phyloP scores from a whole-genome alignment of 202 grass and related monocot species.

The Alloteropsis angusta region DNA sequence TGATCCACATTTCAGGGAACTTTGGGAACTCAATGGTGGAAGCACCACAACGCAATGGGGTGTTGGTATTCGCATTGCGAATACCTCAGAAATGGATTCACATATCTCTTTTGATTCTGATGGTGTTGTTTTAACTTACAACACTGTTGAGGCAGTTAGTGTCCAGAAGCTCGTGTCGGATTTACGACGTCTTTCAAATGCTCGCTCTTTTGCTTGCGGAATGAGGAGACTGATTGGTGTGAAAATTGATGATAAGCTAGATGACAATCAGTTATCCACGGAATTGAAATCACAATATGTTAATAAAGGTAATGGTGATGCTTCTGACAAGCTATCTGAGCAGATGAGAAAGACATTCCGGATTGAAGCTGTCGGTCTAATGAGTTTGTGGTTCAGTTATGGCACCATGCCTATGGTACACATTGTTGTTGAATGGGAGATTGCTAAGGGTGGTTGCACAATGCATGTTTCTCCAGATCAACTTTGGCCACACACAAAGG shows the following conservation, averaged over 20 bases:
- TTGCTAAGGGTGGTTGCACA: slow-evolving; percentile 69
- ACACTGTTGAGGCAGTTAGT: slow-evolving; percentile 74
- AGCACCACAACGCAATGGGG: slow-evolving; percentile 65
- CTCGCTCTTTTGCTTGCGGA: slow-evolving; percentile 69
- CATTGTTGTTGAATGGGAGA: slow-evolving; percentile 99
- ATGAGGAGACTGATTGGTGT: slow-evolving; percentile 82
- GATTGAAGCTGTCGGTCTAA: slow-evolving; percentile 92
- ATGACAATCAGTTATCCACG: slow-evolving; percentile 27
- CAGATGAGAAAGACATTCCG: slow-evolving; percentile 90
- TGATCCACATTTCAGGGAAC: slow-evolving; percentile 79
- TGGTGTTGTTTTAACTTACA: slow-evolving; percentile 74
- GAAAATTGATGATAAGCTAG: slow-evolving; percentile 58
- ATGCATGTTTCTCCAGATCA: slow-evolving; percentile 99
- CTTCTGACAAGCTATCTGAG: slow-evolving; percentile 67
- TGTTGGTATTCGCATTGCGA: slow-evolving; percentile 67
- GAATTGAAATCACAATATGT: slow-evolving; percentile 43
- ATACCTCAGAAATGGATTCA: slow-evolving; percentile 93
- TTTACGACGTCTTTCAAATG: slow-evolving; percentile 67
- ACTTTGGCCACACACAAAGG: slow-evolving; percentile 99
- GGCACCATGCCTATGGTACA: slow-evolving; percentile 91
- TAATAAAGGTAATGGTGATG: slow-evolving; percentile 49
- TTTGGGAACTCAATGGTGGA: slow-evolving; percentile 81
- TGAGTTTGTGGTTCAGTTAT: slow-evolving; percentile 97
- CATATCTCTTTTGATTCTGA: slow-evolving; percentile 80
- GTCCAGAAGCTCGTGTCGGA: slow-evolving; percentile 70